Conservation (phyloP, 352 stramenopile species). For the Phytophthora capsici region DNA sequence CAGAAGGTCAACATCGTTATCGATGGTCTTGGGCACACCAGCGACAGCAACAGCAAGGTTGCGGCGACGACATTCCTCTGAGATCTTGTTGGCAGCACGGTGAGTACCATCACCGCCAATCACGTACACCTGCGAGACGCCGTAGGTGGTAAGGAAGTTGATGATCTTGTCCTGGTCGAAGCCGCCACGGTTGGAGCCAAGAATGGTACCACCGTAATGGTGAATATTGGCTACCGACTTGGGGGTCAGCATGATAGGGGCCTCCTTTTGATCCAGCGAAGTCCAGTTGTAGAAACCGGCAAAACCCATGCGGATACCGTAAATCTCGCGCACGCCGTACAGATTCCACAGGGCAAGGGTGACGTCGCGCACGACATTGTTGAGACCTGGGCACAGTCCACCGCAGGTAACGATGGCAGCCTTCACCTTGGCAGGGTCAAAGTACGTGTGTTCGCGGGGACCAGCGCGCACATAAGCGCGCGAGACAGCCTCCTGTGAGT, state of each 20-base stretch:
- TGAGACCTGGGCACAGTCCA: conserved; percentile 97
- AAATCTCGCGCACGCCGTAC: conserved; percentile 87
- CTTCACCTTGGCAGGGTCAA: conserved; percentile 79
- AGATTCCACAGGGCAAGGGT: conserved; percentile 92
- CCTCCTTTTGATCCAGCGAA: conserved; percentile 78
- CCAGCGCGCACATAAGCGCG: conserved; percentile 84
- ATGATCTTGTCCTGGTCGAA: conserved; percentile 98
- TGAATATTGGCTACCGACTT: conserved; percentile 81
- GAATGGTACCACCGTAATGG: conserved; percentile 93
- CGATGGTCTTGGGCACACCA: conserved; percentile 99
- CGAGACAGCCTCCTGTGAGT: conserved; percentile 65
- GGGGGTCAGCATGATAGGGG: conserved; percentile 79
- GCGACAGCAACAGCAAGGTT: conserved; percentile 94
- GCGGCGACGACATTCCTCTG: conserved; percentile 72
- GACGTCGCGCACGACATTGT: conserved; percentile 98
- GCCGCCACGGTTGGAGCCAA: conserved; percentile 94
- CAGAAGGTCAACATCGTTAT: conserved; percentile 99
- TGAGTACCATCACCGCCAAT: conserved; percentile 98
- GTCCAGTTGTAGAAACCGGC: conserved; percentile 85
- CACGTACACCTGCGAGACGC: conserved; percentile 96
- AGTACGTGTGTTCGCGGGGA: conserved; percentile 72
- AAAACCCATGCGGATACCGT: conserved; percentile 86
- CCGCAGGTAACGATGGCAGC: conserved; percentile 94
- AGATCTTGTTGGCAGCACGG: conserved; percentile 94
- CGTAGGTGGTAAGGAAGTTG: conserved; percentile 88